These are phyloP conservation scores for Ustilago shanxiensis DNA, from an alignment of 1,284 basidiomycete genomes.

Conservation along the genomic window DNA sequence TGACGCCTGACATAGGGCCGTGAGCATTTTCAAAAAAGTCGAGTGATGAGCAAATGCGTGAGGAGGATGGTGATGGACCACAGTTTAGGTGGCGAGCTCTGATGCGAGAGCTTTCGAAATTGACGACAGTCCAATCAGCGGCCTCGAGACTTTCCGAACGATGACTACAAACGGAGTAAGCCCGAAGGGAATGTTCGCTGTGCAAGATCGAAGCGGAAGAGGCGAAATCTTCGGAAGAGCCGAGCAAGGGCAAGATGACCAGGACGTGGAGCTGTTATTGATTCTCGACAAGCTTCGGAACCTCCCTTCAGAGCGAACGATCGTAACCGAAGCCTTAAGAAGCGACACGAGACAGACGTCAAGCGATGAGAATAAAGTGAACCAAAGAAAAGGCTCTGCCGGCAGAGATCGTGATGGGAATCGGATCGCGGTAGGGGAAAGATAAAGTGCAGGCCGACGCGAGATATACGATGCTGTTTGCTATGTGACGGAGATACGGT, in stretches of 20 bases:
- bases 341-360: neutral
- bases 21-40: neutral
- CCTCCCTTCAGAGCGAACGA: neutral
- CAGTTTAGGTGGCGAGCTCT: neutral
- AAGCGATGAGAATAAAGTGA: neutral
- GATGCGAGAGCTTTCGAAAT: neutral
- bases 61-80: neutral
- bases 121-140: neutral
- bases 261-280: too few relatives aligned
- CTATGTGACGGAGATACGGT: too few relatives aligned
- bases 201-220: neutral
- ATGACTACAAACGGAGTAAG: neutral
- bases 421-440: neutral
- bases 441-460: neutral
- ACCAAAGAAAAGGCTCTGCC: constrained; percentile 17
- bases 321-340: neutral
- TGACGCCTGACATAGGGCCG: too few relatives aligned
- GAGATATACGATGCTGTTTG: neutral
- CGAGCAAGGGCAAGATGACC: too few relatives aligned
- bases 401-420: constrained; percentile 17
- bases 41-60: neutral
- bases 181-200: neutral
- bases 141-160: neutral
- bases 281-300: neutral
- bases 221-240: neutral